These are phyloP conservation scores for Macadamia tetraphylla DNA, from an alignment of 164 flowering plant genomes.

Conservation along the genomic window DNA sequence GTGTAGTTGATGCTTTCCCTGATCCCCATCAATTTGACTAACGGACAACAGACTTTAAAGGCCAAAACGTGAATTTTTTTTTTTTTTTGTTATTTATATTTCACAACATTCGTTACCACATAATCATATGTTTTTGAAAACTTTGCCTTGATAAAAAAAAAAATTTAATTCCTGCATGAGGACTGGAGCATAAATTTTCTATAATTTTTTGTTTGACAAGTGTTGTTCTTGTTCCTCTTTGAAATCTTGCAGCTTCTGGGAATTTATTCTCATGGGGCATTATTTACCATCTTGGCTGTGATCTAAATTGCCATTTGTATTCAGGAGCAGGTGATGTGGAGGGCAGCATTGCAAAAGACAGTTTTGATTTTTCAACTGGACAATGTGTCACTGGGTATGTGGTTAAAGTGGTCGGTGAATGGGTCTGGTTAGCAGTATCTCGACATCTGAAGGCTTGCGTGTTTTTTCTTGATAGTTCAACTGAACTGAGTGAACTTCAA, in stretches of 20 bases:
- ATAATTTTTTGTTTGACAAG: no score
- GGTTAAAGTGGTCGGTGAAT: constrained; percentile 67
- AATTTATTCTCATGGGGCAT: neutral
- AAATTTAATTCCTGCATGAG: no score
- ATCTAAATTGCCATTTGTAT: constrained; percentile 7
- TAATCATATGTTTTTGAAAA: no score
- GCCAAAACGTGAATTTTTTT: no score
- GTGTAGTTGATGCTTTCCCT: no score
- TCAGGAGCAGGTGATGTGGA: constrained; percentile 32
- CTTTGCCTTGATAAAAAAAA: no score
- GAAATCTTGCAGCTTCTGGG: neutral
- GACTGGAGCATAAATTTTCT: no score
- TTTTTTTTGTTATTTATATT: no score
- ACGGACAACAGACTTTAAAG: no score
- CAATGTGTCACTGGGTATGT: constrained; percentile 71
- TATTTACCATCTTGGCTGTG: neutral
- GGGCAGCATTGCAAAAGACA: constrained; percentile 21
- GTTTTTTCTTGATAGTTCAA: constrained; percentile 69
- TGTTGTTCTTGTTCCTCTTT: no score
- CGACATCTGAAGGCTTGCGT: constrained; percentile 60
- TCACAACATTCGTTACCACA: no score
- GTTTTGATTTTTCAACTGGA: constrained; percentile 42
- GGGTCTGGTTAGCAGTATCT: constrained; percentile 76
- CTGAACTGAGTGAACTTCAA: constrained; percentile 66
- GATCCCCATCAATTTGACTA: no score